Base-by-base conservation (phyloP, 208 protist genomes). In the Wallacemonas sp. region DNA sequence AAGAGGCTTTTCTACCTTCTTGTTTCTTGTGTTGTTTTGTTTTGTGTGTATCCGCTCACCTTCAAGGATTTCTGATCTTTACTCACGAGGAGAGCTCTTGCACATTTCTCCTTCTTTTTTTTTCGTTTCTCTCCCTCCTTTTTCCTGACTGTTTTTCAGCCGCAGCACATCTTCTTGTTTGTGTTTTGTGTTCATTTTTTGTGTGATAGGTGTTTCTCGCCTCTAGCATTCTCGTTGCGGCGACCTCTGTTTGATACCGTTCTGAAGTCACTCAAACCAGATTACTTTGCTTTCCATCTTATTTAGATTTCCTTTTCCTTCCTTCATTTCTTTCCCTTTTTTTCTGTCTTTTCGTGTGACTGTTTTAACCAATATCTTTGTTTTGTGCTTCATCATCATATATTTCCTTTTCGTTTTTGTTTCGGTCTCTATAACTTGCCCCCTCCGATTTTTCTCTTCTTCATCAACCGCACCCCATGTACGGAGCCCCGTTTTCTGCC, bases 381-480 rank as follows among this genome's bases (percentile, higher is more conserved):
- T 47, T 23, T 47, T 14, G 6, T 47, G 6, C 19, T 47, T 55
- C 3, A 9, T 24, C 6, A 32, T 55, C 17, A 32, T 55, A 12
- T 32, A 4, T 55, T 33, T 33, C 26, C 47, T 32, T 32, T 21
- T 61, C 52, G 41, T 61, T 41, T 61, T 69, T 60, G 38, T 61
- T 19, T 39, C 68, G 58, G 27, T 38, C 16, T 63, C 48, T 61
- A n/a, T n/a, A n/a, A n/a, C n/a, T n/a, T n/a, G n/a, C n/a, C n/a
- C 54, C 41, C 30, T 24, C 30, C 23, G n/a, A 49, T n/a, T 68
- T 41, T 65, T 61, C 52, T 49, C 17, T 66, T 23, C 30, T 36
- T 62, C 19, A 17, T 61, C 1, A 44, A 27, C 0, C 5, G 19
- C n/a, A 29, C 30, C 6, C 34, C 52, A 36, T 17, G 27, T 30